phyloP scores from a whole-genome alignment of 1,284 basidiomycete genomes.

The Volvariella surrecta region DNA sequence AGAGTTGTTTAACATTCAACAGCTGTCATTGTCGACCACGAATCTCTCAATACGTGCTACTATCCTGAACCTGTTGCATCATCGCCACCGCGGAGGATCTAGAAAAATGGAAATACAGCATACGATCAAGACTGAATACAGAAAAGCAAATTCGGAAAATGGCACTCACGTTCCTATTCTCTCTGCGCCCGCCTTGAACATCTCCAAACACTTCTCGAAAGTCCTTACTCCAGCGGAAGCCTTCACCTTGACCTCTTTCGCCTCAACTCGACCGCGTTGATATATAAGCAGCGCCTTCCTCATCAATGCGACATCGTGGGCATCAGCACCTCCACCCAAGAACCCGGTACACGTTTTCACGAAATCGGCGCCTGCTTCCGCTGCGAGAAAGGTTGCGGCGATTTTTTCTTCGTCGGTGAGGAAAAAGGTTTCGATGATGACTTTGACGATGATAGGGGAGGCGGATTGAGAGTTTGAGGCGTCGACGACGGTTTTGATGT shows the following conservation, averaged over 20 bases:
- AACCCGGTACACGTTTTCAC: conserved; percentile 45
- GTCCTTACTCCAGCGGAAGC: conserved; percentile 39
- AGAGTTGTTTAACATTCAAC: too few species aligned
- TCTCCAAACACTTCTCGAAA: conserved; percentile 33
- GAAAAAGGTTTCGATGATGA: conserved; percentile 39
- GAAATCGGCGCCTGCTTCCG: conserved; percentile 37
- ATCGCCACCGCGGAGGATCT: too few species aligned
- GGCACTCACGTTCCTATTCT: conserved; percentile 38
- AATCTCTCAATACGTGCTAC: too few species aligned
- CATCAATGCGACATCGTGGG: conserved; percentile 34
- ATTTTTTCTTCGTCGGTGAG: conserved; percentile 33
- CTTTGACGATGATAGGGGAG: conserved; percentile 28
- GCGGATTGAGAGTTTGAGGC: conserved; percentile 12
- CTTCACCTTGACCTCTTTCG: conserved; percentile 33
- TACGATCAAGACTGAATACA: too few species aligned
- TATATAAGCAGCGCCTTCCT: conserved; percentile 29
- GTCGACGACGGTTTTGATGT: conserved; percentile 28
- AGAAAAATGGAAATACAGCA: too few species aligned
- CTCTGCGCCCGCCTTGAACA: conserved; percentile 39
- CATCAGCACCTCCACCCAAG: conserved; percentile 30
- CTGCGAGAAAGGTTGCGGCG: conserved; percentile 32
- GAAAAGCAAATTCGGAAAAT: too few species aligned
- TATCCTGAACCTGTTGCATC: too few species aligned
- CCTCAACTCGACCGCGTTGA: not conserved
- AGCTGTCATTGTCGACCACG: too few species aligned